These are phyloP conservation scores for Zymoseptoria pseudotritici DNA, from an alignment of 2,329 filamentous ascomycete species.

Conservation along the genomic window DNA sequence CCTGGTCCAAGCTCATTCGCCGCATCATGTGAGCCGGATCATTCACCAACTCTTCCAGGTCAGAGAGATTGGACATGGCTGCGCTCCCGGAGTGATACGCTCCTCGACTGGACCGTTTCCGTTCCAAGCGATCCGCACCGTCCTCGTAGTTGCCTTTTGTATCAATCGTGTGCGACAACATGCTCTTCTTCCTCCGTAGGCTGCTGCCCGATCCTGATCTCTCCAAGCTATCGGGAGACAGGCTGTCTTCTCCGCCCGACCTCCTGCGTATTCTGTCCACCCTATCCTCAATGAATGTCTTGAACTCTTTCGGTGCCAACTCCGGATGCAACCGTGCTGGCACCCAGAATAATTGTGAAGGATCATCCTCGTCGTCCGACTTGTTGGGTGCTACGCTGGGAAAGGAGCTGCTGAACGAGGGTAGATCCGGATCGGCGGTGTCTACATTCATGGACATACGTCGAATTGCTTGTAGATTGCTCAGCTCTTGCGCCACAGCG, in stretches of 20 bases:
- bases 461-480: conserved; percentile 81
- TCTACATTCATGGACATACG: conserved; percentile 92
- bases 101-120: conserved; percentile 54
- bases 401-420: conserved; percentile 58
- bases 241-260: conserved; percentile 54
- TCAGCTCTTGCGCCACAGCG: conserved; percentile 84
- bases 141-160: conserved; percentile 69
- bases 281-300: conserved; percentile 88
- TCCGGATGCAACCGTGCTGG: conserved; percentile 91
- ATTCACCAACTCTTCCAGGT: conserved; percentile 73
- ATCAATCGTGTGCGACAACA: conserved; percentile 88
- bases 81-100: conserved; percentile 46
- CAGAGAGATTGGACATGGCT: conserved; percentile 52
- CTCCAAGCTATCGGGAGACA: conserved; percentile 53
- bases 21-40: conserved; percentile 67
- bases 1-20: conserved; percentile 53
- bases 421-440: conserved; percentile 63
- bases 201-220: conserved; percentile 51
- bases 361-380: conserved; percentile 72
- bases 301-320: conserved; percentile 91
- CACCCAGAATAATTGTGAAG: conserved; percentile 88
- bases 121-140: conserved; percentile 70
- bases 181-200: conserved; percentile 82
- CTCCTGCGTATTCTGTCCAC: conserved; percentile 82
- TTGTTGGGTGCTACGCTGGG: conserved; percentile 55